These are phyloP conservation scores for Aspergillus wentii DNA, from an alignment of 495 filamentous ascomycete species.

Conservation along the genomic window DNA sequence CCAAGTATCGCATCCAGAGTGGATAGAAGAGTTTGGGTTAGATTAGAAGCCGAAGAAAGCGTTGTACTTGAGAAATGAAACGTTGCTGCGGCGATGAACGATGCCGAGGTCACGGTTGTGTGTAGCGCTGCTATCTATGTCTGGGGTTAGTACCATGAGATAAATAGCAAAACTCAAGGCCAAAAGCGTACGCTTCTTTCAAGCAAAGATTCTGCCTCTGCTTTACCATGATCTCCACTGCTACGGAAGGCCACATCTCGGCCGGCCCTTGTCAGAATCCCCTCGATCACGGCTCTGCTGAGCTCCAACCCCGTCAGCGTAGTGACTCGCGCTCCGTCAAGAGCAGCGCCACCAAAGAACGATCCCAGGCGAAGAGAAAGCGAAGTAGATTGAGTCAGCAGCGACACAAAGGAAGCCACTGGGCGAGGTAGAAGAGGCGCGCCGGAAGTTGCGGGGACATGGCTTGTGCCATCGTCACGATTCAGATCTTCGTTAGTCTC, in stretches of 20 bases:
- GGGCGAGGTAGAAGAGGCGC: constrained; percentile 61
- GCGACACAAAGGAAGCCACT: constrained; percentile 63
- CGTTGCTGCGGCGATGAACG: constrained; percentile 64
- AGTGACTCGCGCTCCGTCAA: constrained; percentile 62
- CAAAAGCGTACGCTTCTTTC: constrained; percentile 48
- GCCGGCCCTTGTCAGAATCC: constrained; percentile 63
- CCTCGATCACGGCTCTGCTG: constrained; percentile 60
- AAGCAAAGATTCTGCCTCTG: constrained; percentile 59
- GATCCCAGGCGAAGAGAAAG: constrained; percentile 67
- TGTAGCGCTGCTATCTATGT: constrained; percentile 54
- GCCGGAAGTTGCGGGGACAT: constrained; percentile 34
- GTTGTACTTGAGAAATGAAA: constrained; percentile 66
- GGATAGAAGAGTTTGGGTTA: constrained; percentile 61
- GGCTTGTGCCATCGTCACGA: constrained; percentile 14
- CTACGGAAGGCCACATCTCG: constrained; percentile 55
- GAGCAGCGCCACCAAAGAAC: constrained; percentile 56
- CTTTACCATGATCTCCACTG: constrained; percentile 48
- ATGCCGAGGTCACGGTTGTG: constrained; percentile 56
- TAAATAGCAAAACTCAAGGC: neutral
- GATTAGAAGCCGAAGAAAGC: constrained; percentile 53
- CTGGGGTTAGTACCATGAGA: constrained; percentile 5
- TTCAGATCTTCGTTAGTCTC: too few relatives aligned
- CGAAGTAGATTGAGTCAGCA: constrained; percentile 64
- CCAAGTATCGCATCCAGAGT: constrained; percentile 72
- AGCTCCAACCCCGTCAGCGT: constrained; percentile 68